Percentiles rank a stretch among this genome's conserved stretches.
phyloP scores from a whole-genome alignment of 768 basidiomycete species.

The Kwoniella pini region DNA sequence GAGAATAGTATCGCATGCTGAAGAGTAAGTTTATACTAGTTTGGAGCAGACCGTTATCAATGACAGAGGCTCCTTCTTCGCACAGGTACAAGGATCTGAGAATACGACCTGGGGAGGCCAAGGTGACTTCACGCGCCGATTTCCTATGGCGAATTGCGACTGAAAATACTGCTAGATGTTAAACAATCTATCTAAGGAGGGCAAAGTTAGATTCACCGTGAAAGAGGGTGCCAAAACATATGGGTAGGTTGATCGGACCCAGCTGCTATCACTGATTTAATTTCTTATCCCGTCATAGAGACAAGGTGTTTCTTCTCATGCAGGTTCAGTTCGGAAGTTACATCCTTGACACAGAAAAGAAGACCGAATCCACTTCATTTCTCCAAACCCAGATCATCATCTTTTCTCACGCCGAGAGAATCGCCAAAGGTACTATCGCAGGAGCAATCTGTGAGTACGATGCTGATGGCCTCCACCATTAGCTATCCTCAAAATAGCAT shows the following conservation, averaged over 20 bases:
- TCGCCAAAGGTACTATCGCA: constrained; percentile 65
- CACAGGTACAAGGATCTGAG: constrained; percentile 43
- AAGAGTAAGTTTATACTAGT: neutral
- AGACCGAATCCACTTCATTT: constrained; percentile 59
- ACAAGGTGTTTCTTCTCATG: constrained; percentile 78
- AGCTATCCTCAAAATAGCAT: constrained; percentile 79
- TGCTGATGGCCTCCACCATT: neutral
- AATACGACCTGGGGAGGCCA: constrained; percentile 41
- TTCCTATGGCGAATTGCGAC: too few relatives aligned
- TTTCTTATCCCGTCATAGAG: too few relatives aligned
- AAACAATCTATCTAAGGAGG: too few relatives aligned
- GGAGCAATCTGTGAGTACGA: neutral
- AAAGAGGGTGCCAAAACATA: neutral
- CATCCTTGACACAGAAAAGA: constrained; percentile 60
- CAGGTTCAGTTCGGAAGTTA: constrained; percentile 62
- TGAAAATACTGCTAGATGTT: too few relatives aligned
- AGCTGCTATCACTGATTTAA: too few relatives aligned
- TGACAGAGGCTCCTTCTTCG: neutral
- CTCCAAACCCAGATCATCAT: constrained; percentile 68
- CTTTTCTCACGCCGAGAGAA: constrained; percentile 73
- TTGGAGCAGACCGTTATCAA: neutral
- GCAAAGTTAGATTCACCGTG: neutral
- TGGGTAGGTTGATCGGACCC: too few relatives aligned
- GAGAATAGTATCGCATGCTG: neutral
- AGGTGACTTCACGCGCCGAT: too few relatives aligned